Conservation (phyloP, 2,329 filamentous ascomycete genomes). For the Aspergillaceae sp. region DNA sequence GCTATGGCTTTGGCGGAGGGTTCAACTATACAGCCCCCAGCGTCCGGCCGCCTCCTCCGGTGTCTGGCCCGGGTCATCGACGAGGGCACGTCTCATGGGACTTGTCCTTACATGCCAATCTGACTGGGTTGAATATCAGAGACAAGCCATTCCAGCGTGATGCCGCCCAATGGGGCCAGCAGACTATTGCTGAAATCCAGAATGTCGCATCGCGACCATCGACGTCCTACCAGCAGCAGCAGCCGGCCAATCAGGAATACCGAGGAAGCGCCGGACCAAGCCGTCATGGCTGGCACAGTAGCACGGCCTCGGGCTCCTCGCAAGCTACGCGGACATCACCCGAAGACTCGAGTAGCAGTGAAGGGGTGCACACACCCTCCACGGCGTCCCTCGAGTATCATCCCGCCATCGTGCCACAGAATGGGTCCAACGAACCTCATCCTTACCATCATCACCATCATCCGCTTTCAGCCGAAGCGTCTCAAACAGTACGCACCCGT, state of each 20-base stretch:
- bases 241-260: constrained; percentile 18
- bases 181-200: constrained; percentile 35
- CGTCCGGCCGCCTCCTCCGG: constrained; percentile 31
- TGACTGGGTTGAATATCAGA: constrained; percentile 36
- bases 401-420: constrained; percentile 41
- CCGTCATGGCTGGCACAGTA: constrained; percentile 20
- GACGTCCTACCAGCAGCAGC: constrained; percentile 21
- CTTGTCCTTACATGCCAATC: constrained; percentile 36
- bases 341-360: constrained; percentile 42
- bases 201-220: constrained; percentile 29
- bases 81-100: constrained; percentile 43
- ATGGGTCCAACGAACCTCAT: constrained; percentile 37
- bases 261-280: constrained; percentile 19
- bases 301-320: constrained; percentile 20
- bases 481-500: constrained; percentile 33
- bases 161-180: constrained; percentile 36
- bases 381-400: constrained; percentile 41
- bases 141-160: constrained; percentile 30
- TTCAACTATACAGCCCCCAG: constrained; percentile 28
- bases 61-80: constrained; percentile 38
- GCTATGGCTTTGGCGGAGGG: constrained; percentile 22
- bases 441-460: constrained; percentile 21
- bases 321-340: constrained; percentile 35
- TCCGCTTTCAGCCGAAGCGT: constrained; percentile 25
- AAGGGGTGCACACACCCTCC: constrained; percentile 41